Percentiles rank a stretch among this genome's conserved stretches.
Conservation (phyloP, 1,284 basidiomycete genomes). For the Trichosporon sp. region DNA sequence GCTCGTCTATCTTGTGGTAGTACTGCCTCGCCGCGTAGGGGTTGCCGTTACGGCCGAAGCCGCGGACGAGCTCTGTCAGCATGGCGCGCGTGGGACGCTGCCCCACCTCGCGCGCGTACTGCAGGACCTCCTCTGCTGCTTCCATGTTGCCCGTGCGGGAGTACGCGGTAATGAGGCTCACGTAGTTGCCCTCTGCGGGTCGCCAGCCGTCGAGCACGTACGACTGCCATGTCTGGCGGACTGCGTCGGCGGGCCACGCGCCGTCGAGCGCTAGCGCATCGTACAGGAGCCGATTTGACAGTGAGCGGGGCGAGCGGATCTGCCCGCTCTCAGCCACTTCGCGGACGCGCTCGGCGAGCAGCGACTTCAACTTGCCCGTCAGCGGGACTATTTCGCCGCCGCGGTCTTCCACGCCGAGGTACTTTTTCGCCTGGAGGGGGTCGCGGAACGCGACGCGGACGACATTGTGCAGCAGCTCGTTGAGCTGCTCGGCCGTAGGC, state of each 20-base stretch:
- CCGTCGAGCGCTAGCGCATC: constrained; percentile 25
- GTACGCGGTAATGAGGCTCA: constrained; percentile 36
- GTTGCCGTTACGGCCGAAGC: constrained; percentile 8
- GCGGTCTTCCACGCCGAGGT: neutral
- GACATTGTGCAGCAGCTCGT: constrained; percentile 20
- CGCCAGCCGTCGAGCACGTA: constrained; percentile 34
- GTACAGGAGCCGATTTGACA: constrained; percentile 31
- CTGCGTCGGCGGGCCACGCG: constrained; percentile 18
- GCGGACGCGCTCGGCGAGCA: constrained; percentile 6
- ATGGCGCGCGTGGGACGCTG: constrained; percentile 20
- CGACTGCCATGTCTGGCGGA: constrained; percentile 29
- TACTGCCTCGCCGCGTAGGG: neutral
- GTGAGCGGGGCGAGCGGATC: constrained; percentile 10
- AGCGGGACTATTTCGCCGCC: neutral
- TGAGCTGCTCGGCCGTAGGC: constrained; percentile 23
- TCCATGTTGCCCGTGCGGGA: constrained; percentile 30
- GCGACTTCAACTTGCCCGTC: neutral
- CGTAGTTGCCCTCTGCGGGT: constrained; percentile 29
- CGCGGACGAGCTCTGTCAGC: constrained; percentile 25
- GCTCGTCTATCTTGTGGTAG: constrained; percentile 6
- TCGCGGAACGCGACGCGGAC: constrained; percentile 12
- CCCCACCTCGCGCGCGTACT: constrained; percentile 22
- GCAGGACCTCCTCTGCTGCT: constrained; percentile 30
- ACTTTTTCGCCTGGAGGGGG: neutral
- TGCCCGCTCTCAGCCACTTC: constrained; percentile 1